These are phyloP conservation scores for Aspergillus carbonarius DNA, from an alignment of 2,329 filamentous ascomycete species.

Conservation along the genomic window DNA sequence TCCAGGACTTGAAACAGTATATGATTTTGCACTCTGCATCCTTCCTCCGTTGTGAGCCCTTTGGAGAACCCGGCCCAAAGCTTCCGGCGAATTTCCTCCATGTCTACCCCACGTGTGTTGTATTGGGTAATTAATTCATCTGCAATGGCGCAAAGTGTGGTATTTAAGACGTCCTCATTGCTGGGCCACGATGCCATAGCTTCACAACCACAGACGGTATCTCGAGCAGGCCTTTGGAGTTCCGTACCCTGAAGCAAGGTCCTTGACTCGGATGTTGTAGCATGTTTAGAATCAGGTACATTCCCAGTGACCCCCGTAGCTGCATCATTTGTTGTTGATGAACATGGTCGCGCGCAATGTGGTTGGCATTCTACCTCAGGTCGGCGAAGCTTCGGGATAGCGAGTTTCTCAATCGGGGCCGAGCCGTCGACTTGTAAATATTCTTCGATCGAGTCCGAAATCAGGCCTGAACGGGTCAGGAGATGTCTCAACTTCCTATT, in stretches of 20 bases:
- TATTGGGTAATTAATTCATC: slow-evolving; percentile 40
- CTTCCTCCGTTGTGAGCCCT: slow-evolving; percentile 26
- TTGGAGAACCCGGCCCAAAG: slow-evolving; percentile 37
- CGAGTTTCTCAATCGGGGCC: slow-evolving; percentile 29
- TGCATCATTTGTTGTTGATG: not conserved
- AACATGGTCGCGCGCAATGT: not conserved
- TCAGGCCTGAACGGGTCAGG: slow-evolving; percentile 26
- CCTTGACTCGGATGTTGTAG: not conserved
- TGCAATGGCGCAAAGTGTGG: slow-evolving; percentile 40
- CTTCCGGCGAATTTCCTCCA: slow-evolving; percentile 35
- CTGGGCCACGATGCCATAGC: slow-evolving; percentile 17
- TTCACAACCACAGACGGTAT: slow-evolving; percentile 28
- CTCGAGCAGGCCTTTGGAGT: not conserved
- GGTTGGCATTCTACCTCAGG: not conserved
- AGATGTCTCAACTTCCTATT: slow-evolving; percentile 32
- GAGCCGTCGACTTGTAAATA: slow-evolving; percentile 27
- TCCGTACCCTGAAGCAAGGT: not conserved
- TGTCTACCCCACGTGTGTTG: slow-evolving; percentile 36
- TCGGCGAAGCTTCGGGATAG: slow-evolving; percentile 34
- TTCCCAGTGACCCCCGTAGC: not conserved
- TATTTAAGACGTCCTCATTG: slow-evolving; percentile 31
- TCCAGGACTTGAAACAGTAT: slow-evolving; percentile 44
- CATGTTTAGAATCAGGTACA: not conserved
- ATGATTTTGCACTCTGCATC: slow-evolving; percentile 42
- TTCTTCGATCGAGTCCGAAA: slow-evolving; percentile 24